Base-by-base conservation (phyloP, 768 basidiomycete species). In the Astraeus odoratus region DNA sequence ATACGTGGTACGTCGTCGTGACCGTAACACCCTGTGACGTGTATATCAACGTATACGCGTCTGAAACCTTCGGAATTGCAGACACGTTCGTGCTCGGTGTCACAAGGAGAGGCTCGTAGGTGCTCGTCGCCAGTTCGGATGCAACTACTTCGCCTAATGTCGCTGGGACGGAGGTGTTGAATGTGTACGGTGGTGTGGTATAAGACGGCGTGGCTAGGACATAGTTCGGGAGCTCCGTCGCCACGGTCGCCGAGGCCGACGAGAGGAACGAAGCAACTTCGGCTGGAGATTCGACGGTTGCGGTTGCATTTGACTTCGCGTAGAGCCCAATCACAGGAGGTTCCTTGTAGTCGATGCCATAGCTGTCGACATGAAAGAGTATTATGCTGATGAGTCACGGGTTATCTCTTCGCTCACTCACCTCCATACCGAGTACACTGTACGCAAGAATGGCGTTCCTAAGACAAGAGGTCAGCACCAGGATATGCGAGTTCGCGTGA, bases 361-460 rank as follows among this genome's bases (percentile, higher is more conserved):
- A 86, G 57, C 86, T 89, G 46, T 19, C 26, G 18, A 13, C 22
- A n/a, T 24, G 13, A 50, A 16, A 53, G 48, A 12, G 23, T 6
- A 40, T 44, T 24, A 45, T 44, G 24, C 36, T 24, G 39, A 20
- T 3, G 41, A 25, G n/a, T n/a, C 13, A 30, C 8, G 31, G 19
- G 15, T 19, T 26, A 25, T 36, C 8, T 23, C 20, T 19, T n/a
- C 16, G 2, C n/a, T n/a, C 13, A 44, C 58, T 48, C 51, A 83
- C 86, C 82, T 87, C 71, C 77, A 89, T 31, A 89, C 69, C 4
- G 83, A 81, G 58, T 89, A 90, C 0, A 89, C 85, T 2, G 83
- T 85, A 26, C 80, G 72, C 44, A 90, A 56, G 58, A 89, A 89
- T 0, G 81, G 71, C 1, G 75, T 60, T 18, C 83, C 83, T 82